A percentile compares a stretch with the other conserved stretches of the same genome.
Conservation (phyloP, 768 basidiomycete species). For the Xerocomus spinulosus region DNA sequence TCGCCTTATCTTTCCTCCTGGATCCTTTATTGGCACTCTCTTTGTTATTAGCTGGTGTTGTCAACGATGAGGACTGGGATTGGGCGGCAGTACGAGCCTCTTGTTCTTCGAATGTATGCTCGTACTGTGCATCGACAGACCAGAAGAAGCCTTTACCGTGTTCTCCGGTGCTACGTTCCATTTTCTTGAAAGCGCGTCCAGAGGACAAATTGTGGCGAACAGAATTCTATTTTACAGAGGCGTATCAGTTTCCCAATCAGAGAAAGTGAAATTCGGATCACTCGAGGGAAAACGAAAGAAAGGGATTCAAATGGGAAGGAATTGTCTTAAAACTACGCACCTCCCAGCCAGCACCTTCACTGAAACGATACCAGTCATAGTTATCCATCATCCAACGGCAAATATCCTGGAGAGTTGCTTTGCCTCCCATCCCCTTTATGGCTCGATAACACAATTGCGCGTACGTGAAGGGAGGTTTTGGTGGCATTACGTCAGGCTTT, state of each 20-base stretch:
- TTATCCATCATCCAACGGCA: constrained; percentile 87
- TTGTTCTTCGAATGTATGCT: constrained; percentile 67
- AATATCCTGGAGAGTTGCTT: constrained; percentile 89
- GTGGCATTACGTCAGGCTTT: constrained; percentile 73
- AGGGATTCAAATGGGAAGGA: neutral
- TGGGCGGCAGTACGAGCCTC: constrained; percentile 47
- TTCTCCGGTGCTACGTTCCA: constrained; percentile 80
- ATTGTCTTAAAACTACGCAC: constrained; percentile 39
- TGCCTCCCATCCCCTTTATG: constrained; percentile 74
- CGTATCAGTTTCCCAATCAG: constrained; percentile 10
- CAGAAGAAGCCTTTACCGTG: constrained; percentile 91
- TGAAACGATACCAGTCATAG: constrained; percentile 87
- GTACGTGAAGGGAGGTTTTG: constrained; percentile 88
- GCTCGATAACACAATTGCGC: constrained; percentile 89
- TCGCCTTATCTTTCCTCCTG: constrained; percentile 59
- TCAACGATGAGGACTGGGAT: constrained; percentile 22
- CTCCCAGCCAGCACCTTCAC: constrained; percentile 86
- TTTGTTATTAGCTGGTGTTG: constrained; percentile 29
- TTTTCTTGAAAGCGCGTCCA: constrained; percentile 85
- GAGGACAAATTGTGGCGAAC: constrained; percentile 95
- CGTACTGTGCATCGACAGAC: constrained; percentile 77
- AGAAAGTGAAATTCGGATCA: constrained; percentile 2
- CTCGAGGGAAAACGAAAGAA: neutral
- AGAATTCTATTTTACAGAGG: constrained; percentile 59
- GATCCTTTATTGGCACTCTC: constrained; percentile 30